Percentiles rank a stretch among this genome's conserved stretches.
These are phyloP conservation scores for Diaporthe caulivora DNA, from an alignment of 2,329 filamentous ascomycete species.

Conservation along the genomic window DNA sequence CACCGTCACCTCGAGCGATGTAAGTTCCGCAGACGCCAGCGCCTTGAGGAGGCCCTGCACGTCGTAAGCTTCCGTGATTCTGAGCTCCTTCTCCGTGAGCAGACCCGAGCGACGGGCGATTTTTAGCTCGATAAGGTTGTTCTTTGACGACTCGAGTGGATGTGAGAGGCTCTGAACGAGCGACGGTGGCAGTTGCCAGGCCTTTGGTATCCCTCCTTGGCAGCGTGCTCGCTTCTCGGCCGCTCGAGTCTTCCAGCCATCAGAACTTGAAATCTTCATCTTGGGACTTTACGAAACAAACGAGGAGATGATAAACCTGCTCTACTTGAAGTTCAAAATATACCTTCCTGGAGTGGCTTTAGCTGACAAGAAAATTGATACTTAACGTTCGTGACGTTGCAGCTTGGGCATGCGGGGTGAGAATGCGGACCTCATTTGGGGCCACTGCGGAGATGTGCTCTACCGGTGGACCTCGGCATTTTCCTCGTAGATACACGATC, in stretches of 20 bases:
- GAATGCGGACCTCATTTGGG: not conserved
- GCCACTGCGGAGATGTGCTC: slow-evolving; percentile 7
- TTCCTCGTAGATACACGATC: not conserved
- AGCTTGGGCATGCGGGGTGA: not conserved
- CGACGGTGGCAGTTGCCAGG: slow-evolving; percentile 31
- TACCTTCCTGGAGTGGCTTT: not conserved
- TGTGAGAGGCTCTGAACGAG: slow-evolving; percentile 21
- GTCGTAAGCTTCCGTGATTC: slow-evolving; percentile 37
- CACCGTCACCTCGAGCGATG: slow-evolving; percentile 37
- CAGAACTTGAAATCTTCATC: not conserved
- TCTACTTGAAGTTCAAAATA: not conserved
- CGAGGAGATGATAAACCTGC: not conserved
- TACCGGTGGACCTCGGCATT: slow-evolving; percentile 25
- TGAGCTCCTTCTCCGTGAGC: slow-evolving; percentile 36
- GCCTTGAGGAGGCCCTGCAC: slow-evolving; percentile 30
- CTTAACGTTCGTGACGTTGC: not conserved
- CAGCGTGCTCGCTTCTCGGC: slow-evolving; percentile 30
- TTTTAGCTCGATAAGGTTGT: slow-evolving; percentile 36
- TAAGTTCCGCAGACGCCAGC: slow-evolving; percentile 30
- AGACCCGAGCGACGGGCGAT: slow-evolving; percentile 31
- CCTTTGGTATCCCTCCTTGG: slow-evolving; percentile 29
- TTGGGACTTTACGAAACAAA: not conserved
- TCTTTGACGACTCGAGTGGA: slow-evolving; percentile 34
- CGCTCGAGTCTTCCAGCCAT: slow-evolving; percentile 26
- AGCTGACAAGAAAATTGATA: too few species aligned